Evolutionary conservation across 192 early-diverging fungal species (phyloP).

Genomic region (Endogone sp.): DNA sequence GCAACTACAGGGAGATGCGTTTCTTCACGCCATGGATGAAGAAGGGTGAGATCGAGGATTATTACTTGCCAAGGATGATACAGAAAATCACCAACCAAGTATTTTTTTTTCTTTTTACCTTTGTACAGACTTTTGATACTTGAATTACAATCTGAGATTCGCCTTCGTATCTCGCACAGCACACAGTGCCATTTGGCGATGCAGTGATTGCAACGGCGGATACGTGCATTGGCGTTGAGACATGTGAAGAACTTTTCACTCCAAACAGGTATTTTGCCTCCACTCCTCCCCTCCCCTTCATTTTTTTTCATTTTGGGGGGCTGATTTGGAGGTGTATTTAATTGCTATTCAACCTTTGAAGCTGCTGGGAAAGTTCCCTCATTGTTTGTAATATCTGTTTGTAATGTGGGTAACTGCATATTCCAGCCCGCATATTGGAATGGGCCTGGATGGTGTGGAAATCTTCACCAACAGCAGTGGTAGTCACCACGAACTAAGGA

Average conservation of each 20-base stretch:
- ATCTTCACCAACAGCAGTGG: constrained; percentile 95
- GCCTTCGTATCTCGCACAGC: constrained; percentile 17
- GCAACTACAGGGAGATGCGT: constrained; percentile 94
- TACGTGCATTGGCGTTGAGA: constrained; percentile 88
- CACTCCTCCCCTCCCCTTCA: background rate
- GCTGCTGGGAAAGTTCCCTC: no score
- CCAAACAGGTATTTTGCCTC: constrained; percentile 59
- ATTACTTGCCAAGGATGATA: constrained; percentile 79
- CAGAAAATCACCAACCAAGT: constrained; percentile 73
- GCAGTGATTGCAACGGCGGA: constrained; percentile 81
- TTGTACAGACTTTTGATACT: constrained; percentile 3
- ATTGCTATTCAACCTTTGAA: no score
- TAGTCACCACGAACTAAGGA: constrained; percentile 95
- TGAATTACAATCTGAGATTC: no score
- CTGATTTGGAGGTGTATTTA: no score
- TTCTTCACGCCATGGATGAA: constrained; percentile 92
- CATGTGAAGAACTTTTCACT: constrained; percentile 98
- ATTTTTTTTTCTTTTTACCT: no score
- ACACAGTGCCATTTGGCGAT: constrained; percentile 86
- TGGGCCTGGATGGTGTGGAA: constrained; percentile 94
- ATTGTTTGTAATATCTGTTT: background rate
- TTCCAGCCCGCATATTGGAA: constrained; percentile 85
- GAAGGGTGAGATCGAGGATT: constrained; percentile 61
- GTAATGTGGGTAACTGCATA: background rate
- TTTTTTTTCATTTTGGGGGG: background rate